These are phyloP conservation scores for Geum urbanum DNA, from an alignment of 306 rosid genomes.

Conservation along the genomic window DNA sequence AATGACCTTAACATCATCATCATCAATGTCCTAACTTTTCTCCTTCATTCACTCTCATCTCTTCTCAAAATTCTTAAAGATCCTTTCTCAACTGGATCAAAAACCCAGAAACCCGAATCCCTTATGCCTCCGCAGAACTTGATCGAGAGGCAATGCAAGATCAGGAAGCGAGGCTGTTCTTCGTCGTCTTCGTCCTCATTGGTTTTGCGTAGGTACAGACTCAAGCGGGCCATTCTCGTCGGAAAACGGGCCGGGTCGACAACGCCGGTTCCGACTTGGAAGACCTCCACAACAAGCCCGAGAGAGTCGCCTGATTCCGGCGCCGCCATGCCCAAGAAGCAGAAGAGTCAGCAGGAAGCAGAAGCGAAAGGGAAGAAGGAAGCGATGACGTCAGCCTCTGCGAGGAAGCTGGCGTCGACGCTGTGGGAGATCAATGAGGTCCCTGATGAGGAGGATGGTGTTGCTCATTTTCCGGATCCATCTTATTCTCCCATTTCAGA, in stretches of 20 bases:
- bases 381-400: slow-evolving; percentile 34
- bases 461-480: slow-evolving; percentile 55
- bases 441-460: slow-evolving; percentile 22
- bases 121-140: slow-evolving; percentile 47
- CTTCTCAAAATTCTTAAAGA: too few species aligned
- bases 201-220: slow-evolving; percentile 39
- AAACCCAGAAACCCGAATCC: too few species aligned
- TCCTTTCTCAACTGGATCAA: too few species aligned
- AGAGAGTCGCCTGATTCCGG: slow-evolving; percentile 13
- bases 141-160: slow-evolving; percentile 37
- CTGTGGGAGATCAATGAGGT: slow-evolving; percentile 71
- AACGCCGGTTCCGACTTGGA: too few species aligned
- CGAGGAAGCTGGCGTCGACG: slow-evolving; percentile 73
- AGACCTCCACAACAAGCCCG: too few species aligned
- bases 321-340: slow-evolving; percentile 5
- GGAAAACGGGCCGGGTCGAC: slow-evolving; percentile 54
- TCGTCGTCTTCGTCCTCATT: slow-evolving; percentile 57
- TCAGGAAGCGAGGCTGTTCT: slow-evolving; percentile 59
- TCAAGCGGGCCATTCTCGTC: slow-evolving; percentile 52
- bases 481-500: slow-evolving; percentile 48
- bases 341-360: slow-evolving; percentile 1
- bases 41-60: neutral
- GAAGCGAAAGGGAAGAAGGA: slow-evolving; percentile 36
- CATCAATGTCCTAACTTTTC: slow-evolving; percentile 20
- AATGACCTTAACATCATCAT: slow-evolving; percentile 25